Conservation (phyloP, 208 protist genomes). For the Naegleria gruberi region DNA sequence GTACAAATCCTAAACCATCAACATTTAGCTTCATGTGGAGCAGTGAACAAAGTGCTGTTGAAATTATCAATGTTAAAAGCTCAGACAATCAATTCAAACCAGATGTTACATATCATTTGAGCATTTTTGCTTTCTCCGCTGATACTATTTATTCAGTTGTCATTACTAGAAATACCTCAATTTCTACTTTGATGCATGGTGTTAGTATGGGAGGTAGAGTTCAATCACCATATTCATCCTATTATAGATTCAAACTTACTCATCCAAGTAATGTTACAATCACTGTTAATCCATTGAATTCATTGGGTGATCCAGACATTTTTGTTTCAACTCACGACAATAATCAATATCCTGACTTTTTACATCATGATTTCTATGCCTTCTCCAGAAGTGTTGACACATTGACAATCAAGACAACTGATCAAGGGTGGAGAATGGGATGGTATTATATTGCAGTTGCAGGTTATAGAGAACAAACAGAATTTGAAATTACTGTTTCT, state of each 20-base stretch:
- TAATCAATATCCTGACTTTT: not conserved
- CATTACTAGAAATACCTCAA: not conserved
- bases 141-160: not conserved
- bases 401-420: not conserved
- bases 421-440: not conserved
- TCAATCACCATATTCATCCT: not conserved
- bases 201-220: not conserved
- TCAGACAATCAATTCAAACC: not conserved
- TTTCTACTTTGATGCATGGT: not conserved
- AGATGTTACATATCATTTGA: not conserved
- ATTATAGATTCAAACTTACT: not conserved
- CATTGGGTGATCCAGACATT: slow-evolving; percentile 6
- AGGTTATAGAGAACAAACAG: not conserved
- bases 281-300: not conserved
- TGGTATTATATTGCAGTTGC: slow-evolving; percentile 14
- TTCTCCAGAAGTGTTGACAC: not conserved
- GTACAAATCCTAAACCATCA: not conserved
- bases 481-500: not conserved
- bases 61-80: not conserved
- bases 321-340: not conserved
- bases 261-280: not conserved
- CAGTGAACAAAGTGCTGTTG: not conserved
- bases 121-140: not conserved
- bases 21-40: not conserved
- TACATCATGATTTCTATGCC: not conserved